Evolutionary conservation across 805 yeast species (phyloP), one percentile per base, ranked within the genome.

Genomic region (Tetrapisispora namnaoensis): DNA sequence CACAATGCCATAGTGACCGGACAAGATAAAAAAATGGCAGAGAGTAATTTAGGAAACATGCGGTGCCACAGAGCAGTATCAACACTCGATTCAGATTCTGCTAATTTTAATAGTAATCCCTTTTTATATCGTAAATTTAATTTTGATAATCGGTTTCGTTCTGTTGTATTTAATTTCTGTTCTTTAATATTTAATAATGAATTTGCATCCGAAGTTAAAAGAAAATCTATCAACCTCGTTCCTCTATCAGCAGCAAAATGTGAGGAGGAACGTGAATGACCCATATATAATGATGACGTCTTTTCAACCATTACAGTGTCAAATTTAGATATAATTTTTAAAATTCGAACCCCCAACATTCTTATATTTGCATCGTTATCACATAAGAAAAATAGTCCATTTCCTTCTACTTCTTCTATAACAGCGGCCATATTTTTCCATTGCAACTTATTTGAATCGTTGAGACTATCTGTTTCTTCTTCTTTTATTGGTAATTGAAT

Each of bases 11-110:
- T 88, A 0, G 96, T 91, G 61, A 91, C 82, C 0, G 99, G 98
- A 59, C 95, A 89, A 44, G 74, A 75, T 51, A 80, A 86, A 52
- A 86, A 88, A 51, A 93, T 79, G 1, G 79, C 72, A 34, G 76
- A 80, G 39, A 93, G 67, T 2, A 93, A 69, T 36, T 76, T 77
- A 1, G 97, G 97, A 57, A 86, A 89, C 1, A 83, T 76, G 52
- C 95, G 77, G 58, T 91, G 83, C 99, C 99, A 93, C n/a, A 93
- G 70, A 0, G 98, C 95, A 1, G 95, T 82, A 67, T 93, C 99
- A 10, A 93, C 90, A 1, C 98, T 97, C 59, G 90, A 86, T 50
- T 85, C 95, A 1, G 95, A 85, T 55, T 87, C 96, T 0, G 96
- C 96, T 7, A 93, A 69, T 45, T 80, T 76, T 0, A 85, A 71